Conservation (phyloP, 1,284 basidiomycete genomes). For the Cystobasidium sp. region DNA sequence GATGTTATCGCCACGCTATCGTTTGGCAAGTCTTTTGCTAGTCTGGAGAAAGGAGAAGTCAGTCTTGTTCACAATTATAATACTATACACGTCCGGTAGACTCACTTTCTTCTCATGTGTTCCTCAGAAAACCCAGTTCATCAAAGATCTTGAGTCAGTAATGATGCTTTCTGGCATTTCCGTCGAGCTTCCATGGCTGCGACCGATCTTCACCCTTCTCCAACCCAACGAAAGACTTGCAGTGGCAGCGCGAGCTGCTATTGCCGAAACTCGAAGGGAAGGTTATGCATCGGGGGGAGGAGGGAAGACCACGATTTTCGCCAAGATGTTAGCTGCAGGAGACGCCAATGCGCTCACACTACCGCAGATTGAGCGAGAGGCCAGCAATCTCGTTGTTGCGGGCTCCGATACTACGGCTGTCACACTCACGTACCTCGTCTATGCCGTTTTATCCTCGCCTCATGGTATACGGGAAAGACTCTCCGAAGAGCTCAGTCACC, state of each 20-base stretch:
- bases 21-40: slow-evolving; percentile 19
- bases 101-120: neutral
- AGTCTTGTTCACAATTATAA: neutral
- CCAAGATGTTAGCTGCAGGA: slow-evolving; percentile 19
- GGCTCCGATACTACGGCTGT: slow-evolving; percentile 31
- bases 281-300: neutral
- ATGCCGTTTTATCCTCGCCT: slow-evolving; percentile 11
- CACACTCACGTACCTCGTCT: slow-evolving; percentile 19
- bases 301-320: slow-evolving; percentile 9
- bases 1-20: slow-evolving; percentile 31
- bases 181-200: slow-evolving; percentile 1
- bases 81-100: neutral
- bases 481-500: neutral
- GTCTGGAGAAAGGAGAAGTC: slow-evolving; percentile 20
- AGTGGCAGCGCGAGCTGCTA: slow-evolving; percentile 4
- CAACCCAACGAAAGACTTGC: slow-evolving; percentile 11
- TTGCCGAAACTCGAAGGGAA: neutral
- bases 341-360: neutral
- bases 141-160: slow-evolving; percentile 8
- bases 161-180: slow-evolving; percentile 22
- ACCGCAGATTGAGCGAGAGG: slow-evolving; percentile 14
- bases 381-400: slow-evolving; percentile 17
- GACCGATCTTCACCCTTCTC: neutral
- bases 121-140: slow-evolving; percentile 31
- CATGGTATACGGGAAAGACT: neutral